phyloP scores from a whole-genome alignment of 2,329 filamentous ascomycete genomes.

The Falciphora oryzae region DNA sequence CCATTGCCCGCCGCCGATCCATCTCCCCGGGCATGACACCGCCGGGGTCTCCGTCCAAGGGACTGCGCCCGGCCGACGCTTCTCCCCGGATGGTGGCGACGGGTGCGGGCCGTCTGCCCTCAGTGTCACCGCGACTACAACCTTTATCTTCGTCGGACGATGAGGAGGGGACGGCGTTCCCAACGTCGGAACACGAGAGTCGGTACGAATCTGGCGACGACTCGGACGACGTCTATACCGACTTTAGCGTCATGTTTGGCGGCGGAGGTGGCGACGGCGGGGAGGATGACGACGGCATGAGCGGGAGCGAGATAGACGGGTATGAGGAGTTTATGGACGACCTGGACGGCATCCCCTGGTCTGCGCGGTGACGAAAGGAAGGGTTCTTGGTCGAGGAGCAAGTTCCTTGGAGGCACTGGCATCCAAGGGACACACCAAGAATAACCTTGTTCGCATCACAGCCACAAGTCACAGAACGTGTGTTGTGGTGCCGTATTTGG shows the following conservation, averaged over 20 bases:
- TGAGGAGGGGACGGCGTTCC: conserved; percentile 35
- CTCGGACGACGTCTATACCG: conserved; percentile 46
- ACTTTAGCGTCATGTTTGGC: conserved; percentile 48
- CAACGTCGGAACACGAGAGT: conserved; percentile 38
- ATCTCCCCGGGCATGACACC: not conserved
- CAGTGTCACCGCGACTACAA: not conserved
- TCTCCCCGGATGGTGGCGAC: not conserved
- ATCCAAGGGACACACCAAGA: not conserved
- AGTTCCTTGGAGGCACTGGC: not conserved
- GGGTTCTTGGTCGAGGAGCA: not conserved
- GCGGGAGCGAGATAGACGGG: conserved; percentile 23
- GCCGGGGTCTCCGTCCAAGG: conserved; percentile 8
- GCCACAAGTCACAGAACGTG: not conserved
- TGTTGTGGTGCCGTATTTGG: not conserved
- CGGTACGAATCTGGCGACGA: conserved; percentile 37
- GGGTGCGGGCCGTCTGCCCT: not conserved
- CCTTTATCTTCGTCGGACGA: conserved; percentile 30
- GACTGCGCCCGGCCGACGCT: not conserved
- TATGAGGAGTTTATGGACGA: conserved; percentile 52
- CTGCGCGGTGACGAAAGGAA: conserved; percentile 20
- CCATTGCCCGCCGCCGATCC: not conserved
- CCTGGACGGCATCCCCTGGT: conserved; percentile 48
- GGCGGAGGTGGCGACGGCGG: conserved; percentile 20
- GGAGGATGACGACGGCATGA: conserved; percentile 27
- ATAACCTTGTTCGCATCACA: not conserved